Conservation (phyloP, 768 basidiomycete species). For the Mycena vulgaris region DNA sequence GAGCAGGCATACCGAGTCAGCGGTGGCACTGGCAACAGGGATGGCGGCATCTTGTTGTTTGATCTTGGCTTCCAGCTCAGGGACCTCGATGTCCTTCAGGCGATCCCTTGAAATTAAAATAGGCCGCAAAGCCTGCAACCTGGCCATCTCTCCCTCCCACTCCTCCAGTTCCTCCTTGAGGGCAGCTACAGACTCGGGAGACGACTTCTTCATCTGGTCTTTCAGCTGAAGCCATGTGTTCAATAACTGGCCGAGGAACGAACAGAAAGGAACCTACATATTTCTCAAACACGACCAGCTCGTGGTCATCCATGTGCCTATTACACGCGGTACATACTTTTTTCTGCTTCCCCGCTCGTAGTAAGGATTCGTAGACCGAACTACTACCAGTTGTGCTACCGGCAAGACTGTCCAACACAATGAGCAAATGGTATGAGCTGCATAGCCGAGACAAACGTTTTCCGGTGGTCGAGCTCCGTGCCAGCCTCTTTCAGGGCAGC, state of each 20-base stretch:
- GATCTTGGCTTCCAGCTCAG: constrained; percentile 74
- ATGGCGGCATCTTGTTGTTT: constrained; percentile 69
- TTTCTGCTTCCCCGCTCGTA: constrained; percentile 72
- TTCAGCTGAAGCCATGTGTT: constrained; percentile 63
- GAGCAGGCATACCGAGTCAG: constrained; percentile 71
- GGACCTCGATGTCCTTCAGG: constrained; percentile 75
- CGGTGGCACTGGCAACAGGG: constrained; percentile 64
- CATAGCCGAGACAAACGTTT: constrained; percentile 55
- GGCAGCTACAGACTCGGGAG: constrained; percentile 62
- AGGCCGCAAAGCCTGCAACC: constrained; percentile 73
- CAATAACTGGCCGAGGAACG: constrained; percentile 5
- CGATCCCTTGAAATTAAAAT: constrained; percentile 68
- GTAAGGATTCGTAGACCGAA: constrained; percentile 66
- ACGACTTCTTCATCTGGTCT: constrained; percentile 71
- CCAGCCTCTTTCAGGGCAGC: constrained; percentile 64
- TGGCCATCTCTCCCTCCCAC: constrained; percentile 74
- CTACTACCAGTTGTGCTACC: constrained; percentile 50
- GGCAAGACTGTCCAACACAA: constrained; percentile 42
- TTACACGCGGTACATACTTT: constrained; percentile 86
- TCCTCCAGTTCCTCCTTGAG: constrained; percentile 62
- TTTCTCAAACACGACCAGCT: constrained; percentile 74
- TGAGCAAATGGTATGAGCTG: constrained; percentile 3
- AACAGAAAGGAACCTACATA: constrained; percentile 63
- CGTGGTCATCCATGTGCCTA: constrained; percentile 70
- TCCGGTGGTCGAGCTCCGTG: constrained; percentile 59